Conservation (phyloP, 176 grass and related monocot species). For the Cocos nucifera region DNA sequence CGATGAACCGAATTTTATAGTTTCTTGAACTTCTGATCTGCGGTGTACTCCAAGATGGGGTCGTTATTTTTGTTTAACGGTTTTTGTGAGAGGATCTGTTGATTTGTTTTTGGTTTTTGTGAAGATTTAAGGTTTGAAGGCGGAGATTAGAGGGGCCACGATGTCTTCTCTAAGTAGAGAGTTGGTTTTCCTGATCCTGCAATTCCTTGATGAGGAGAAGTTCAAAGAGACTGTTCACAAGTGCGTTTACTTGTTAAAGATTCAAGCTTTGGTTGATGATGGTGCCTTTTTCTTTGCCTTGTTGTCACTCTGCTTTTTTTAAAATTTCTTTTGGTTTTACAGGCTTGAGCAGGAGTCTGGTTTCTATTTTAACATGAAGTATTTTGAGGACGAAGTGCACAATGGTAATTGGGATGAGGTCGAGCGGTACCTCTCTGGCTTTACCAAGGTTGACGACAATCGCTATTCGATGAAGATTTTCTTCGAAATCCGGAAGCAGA, state of each 20-base stretch:
- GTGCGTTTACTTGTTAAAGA: constrained; percentile 29
- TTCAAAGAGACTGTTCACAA: constrained; percentile 84
- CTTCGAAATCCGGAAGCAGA: constrained; percentile 88
- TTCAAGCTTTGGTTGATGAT: background rate
- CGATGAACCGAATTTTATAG: no score
- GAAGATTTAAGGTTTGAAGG: no score
- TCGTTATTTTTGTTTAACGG: no score
- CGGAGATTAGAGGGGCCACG: background rate
- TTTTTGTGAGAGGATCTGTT: no score
- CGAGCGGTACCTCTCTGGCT: constrained; percentile 71
- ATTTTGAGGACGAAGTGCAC: constrained; percentile 73
- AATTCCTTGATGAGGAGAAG: constrained; percentile 93
- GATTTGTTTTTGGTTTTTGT: no score
- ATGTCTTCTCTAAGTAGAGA: constrained; percentile 74
- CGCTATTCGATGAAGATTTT: constrained; percentile 86
- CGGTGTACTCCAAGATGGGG: no score
- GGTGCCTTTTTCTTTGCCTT: background rate
- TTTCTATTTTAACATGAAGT: constrained; percentile 96
- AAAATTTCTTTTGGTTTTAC: constrained; percentile 2
- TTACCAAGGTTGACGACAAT: constrained; percentile 85
- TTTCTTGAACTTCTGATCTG: no score
- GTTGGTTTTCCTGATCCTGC: constrained; percentile 75
- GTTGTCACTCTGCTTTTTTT: background rate
- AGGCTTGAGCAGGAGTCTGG: constrained; percentile 90
- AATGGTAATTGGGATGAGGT: constrained; percentile 86